Evolutionary conservation across 768 basidiomycete genomes (phyloP).

Genomic region (Dentipellis sp.): DNA sequence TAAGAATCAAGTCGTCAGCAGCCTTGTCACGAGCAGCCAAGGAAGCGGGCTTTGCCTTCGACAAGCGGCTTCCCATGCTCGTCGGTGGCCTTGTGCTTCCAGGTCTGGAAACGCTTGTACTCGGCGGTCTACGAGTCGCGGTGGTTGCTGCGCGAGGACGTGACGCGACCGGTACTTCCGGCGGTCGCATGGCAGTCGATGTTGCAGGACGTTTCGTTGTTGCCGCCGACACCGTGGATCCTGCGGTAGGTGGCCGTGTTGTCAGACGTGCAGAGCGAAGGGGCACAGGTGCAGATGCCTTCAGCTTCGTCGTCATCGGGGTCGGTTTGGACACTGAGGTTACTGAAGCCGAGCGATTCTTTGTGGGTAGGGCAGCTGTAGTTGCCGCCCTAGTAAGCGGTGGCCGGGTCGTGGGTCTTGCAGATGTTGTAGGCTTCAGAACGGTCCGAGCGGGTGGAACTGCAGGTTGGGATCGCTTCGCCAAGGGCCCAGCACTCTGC

Average conservation of each 20-base stretch:
- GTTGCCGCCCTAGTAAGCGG: no score
- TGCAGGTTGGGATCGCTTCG: no score
- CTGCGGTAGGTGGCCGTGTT: no score
- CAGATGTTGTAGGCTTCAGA: no score
- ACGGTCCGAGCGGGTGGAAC: no score
- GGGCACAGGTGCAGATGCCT: no score
- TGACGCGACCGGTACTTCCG: background rate
- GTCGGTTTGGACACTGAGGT: no score
- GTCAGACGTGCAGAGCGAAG: no score
- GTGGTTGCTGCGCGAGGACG: background rate
- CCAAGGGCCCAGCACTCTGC: background rate
- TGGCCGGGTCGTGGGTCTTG: no score
- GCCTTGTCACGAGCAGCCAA: background rate
- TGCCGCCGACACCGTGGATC: background rate
- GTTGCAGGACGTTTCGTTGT: background rate
- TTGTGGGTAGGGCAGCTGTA: no score
- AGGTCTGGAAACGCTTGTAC: background rate
- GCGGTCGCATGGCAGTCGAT: background rate
- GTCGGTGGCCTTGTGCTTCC: background rate
- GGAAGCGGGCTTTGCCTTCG: background rate
- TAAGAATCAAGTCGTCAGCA: background rate
- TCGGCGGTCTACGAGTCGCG: background rate
- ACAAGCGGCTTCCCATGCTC: background rate
- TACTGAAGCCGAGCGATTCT: no score
- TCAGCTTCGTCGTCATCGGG: no score